Conservation (phyloP, 2,329 filamentous ascomycete genomes). For the Boeremia exigua region DNA sequence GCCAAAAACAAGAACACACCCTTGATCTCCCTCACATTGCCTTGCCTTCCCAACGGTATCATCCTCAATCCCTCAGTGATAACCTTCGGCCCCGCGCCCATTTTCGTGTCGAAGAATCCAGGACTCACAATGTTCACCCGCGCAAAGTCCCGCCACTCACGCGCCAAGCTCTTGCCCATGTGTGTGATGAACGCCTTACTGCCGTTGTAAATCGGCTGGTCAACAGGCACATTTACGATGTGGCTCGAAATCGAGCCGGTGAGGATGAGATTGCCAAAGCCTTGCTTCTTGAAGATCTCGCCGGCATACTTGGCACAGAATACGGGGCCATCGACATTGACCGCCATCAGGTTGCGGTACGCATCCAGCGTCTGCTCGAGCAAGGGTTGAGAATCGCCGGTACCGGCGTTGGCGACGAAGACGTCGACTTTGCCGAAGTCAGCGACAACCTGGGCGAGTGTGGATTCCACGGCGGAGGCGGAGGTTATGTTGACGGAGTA, state of each 20-base stretch:
- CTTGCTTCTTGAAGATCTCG: slow-evolving; percentile 51
- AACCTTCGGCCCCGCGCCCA: slow-evolving; percentile 65
- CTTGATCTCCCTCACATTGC: slow-evolving; percentile 75
- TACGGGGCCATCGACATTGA: slow-evolving; percentile 71
- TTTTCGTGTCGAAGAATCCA: slow-evolving; percentile 69
- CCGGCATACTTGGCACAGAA: slow-evolving; percentile 53
- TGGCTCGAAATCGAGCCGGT: slow-evolving; percentile 70
- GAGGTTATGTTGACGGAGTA: slow-evolving; percentile 67
- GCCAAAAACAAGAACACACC: slow-evolving; percentile 81
- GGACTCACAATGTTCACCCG: slow-evolving; percentile 70
- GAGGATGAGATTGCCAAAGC: slow-evolving; percentile 66
- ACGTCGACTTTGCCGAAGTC: slow-evolving; percentile 73
- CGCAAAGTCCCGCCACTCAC: slow-evolving; percentile 72
- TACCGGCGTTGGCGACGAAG: slow-evolving; percentile 72
- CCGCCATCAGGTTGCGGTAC: slow-evolving; percentile 67
- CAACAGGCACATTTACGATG: slow-evolving; percentile 80
- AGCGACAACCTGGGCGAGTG: slow-evolving; percentile 65
- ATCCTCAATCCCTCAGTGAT: slow-evolving; percentile 72
- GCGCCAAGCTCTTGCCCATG: slow-evolving; percentile 65
- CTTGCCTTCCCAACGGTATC: slow-evolving; percentile 78
- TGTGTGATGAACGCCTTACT: slow-evolving; percentile 69
- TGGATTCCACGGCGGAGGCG: slow-evolving; percentile 59
- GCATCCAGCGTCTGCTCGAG: slow-evolving; percentile 65
- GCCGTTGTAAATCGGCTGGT: slow-evolving; percentile 56
- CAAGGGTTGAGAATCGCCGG: slow-evolving; percentile 62